A percentile compares a stretch with the other conserved stretches of the same genome.
phyloP scores from a whole-genome alignment of 139 green algal genomes.

The Ettlia oleoabundans region DNA sequence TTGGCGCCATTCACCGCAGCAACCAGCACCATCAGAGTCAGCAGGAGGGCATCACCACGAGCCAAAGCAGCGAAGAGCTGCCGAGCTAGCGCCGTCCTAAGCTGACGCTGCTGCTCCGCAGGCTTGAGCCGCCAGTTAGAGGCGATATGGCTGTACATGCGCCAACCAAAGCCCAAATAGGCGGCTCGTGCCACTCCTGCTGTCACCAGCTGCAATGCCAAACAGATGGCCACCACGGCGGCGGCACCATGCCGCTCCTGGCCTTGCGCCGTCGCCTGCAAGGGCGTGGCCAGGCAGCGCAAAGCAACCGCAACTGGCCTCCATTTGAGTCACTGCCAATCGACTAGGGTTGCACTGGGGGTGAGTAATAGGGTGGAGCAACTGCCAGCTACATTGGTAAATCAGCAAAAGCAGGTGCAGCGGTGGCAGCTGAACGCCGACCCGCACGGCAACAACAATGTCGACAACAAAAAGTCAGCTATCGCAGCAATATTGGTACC shows the following conservation, averaged over 20 bases:
- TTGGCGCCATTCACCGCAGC: slow-evolving; percentile 32
- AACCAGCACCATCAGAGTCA: slow-evolving; percentile 27
- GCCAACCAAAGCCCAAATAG: slow-evolving; percentile 43
- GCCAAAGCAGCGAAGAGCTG: slow-evolving; percentile 43
- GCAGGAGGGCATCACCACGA: slow-evolving; percentile 45
- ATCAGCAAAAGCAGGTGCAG: no score
- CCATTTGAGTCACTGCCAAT: no score
- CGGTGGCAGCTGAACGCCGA: no score
- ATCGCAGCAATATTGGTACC: background rate
- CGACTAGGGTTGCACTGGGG: no score
- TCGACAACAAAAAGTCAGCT: background rate
- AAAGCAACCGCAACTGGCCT: no score
- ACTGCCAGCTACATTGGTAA: no score
- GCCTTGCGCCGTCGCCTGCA: slow-evolving; percentile 5
- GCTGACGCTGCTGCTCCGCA: slow-evolving; percentile 15
- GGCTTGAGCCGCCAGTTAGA: slow-evolving; percentile 17
- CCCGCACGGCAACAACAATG: no score
- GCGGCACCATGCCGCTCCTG: background rate
- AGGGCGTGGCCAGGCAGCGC: no score
- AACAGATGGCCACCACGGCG: slow-evolving; percentile 17
- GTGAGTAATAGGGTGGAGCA: no score
- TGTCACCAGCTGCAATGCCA: slow-evolving; percentile 16
- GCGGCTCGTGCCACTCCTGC: slow-evolving; percentile 19
- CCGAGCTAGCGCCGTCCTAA: background rate
- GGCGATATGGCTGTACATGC: slow-evolving; percentile 43